These are phyloP conservation scores for Leucocoprinus sp. DNA, from an alignment of 768 basidiomycete genomes.

Conservation along the genomic window DNA sequence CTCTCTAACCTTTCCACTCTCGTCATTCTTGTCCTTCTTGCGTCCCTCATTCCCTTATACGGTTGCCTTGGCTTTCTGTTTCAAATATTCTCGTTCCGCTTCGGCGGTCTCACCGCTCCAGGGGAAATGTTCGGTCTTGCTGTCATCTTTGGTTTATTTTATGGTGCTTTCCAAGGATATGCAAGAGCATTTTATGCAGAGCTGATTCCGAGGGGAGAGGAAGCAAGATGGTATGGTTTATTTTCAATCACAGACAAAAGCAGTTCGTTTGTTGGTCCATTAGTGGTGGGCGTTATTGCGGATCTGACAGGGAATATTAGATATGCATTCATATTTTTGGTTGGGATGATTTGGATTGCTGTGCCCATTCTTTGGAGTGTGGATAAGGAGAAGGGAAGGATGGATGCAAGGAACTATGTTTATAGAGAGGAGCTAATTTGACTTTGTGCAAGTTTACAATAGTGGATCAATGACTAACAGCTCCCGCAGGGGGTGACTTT, in stretches of 20 bases:
- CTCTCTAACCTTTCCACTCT: conserved; percentile 68
- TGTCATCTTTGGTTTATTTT: conserved; percentile 78
- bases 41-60: conserved; percentile 64
- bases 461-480: too few relatives aligned
- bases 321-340: conserved; percentile 83
- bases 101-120: conserved; percentile 71
- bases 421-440: neutral
- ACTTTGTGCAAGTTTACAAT: too few relatives aligned
- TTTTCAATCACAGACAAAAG: conserved; percentile 92
- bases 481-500: too few relatives aligned
- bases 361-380: conserved; percentile 70
- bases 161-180: conserved; percentile 89
- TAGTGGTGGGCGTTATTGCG: conserved; percentile 81
- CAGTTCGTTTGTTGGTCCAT: conserved; percentile 80
- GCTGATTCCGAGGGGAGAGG: conserved; percentile 79
- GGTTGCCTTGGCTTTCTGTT: conserved; percentile 79
- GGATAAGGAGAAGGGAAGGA: conserved; percentile 57
- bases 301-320: conserved; percentile 89
- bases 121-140: conserved; percentile 84
- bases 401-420: conserved; percentile 36
- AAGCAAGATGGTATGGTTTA: conserved; percentile 84
- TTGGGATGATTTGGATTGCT: conserved; percentile 73
- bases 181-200: conserved; percentile 83
- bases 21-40: conserved; percentile 56
- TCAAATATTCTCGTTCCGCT: conserved; percentile 31